Evolutionary conservation across 208 protist genomes (phyloP), one percentile per base, ranked within the genome.

Genomic region (Lotmaria passim): DNA sequence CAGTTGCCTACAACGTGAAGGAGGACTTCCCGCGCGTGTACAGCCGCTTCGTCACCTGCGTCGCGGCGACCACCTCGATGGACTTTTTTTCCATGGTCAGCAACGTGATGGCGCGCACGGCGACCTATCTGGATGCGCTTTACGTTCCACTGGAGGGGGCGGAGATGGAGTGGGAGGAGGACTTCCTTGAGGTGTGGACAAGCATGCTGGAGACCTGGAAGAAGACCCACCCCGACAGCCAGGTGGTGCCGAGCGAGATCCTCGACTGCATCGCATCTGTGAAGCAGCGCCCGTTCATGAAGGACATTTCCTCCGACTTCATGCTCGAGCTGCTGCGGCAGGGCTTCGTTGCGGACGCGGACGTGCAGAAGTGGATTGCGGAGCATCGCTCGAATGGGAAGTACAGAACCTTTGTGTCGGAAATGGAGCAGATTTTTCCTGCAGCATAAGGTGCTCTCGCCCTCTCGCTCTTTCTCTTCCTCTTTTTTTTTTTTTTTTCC

Each of bases 61-160:
- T 96, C 3, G 69, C 65, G 36, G 31, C 55, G 28, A 82, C 85
- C 7, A 67, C 69, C n/a, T 61, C 67, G 38, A 64, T 96, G 23
- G 66, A 77, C 63, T 87, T 94, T 51, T 19, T 85, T 4, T 59
- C 47, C 26, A 72, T 94, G 28, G 61, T 84, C 51, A 74, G 81
- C 52, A 87, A 93, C 41, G 73, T 96, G 23, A 85, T 96, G 61
- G 73, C 78, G 7, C 89, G 92, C 62, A 93, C 86, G 5, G 89
- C 89, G 4, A 93, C 91, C 62, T 93, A 93, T 75, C 84, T 96
- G 14, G 92, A 93, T 60, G 83, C 81, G 10, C 69, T 94, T n/a
- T 75, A 76, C 36, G 72, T 83, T 21, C 58, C 81, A 6, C 62
- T 82, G 30, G 73, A 81, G 4, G 72, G 66, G 15, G 81, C 80